These are phyloP conservation scores for Kingdonia uniflora DNA, from an alignment of 164 flowering plant species.

Conservation along the genomic window DNA sequence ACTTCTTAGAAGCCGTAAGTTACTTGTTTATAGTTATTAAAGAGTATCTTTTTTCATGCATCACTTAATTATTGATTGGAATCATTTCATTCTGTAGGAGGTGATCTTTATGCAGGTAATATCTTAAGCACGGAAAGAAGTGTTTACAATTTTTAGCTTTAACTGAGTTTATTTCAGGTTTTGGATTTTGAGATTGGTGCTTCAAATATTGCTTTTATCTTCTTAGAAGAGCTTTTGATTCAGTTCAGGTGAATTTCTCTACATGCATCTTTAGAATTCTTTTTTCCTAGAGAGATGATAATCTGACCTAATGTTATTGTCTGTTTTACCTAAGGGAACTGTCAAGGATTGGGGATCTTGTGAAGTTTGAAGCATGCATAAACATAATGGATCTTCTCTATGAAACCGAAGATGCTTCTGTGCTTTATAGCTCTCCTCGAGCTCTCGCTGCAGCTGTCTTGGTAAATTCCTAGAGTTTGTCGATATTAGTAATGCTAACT, in stretches of 20 bases:
- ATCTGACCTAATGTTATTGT: neutral
- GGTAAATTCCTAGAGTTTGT: slow-evolving; percentile 23
- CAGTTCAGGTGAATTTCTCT: slow-evolving; percentile 41
- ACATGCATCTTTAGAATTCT: neutral
- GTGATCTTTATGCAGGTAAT: slow-evolving; percentile 64
- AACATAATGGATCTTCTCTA: slow-evolving; percentile 82
- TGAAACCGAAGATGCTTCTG: slow-evolving; percentile 46
- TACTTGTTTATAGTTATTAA: neutral
- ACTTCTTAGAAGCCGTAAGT: slow-evolving; percentile 67
- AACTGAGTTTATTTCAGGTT: slow-evolving; percentile 26
- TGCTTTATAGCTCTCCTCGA: slow-evolving; percentile 35
- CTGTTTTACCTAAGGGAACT: slow-evolving; percentile 26
- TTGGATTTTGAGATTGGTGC: slow-evolving; percentile 62
- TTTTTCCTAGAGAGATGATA: neutral
- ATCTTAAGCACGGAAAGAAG: slow-evolving; percentile 1
- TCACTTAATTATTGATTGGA: slow-evolving; percentile 6
- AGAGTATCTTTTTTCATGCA: neutral
- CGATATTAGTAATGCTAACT: neutral
- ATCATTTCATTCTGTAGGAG: slow-evolving; percentile 36
- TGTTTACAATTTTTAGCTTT: neutral
- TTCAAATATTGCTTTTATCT: slow-evolving; percentile 27
- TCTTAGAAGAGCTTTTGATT: slow-evolving; percentile 46
- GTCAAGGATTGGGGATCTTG: slow-evolving; percentile 50
- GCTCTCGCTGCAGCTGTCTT: slow-evolving; percentile 64
- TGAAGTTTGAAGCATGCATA: slow-evolving; percentile 55